Conservation (phyloP, 148 eudicot species). For the Rhododendron molle region DNA sequence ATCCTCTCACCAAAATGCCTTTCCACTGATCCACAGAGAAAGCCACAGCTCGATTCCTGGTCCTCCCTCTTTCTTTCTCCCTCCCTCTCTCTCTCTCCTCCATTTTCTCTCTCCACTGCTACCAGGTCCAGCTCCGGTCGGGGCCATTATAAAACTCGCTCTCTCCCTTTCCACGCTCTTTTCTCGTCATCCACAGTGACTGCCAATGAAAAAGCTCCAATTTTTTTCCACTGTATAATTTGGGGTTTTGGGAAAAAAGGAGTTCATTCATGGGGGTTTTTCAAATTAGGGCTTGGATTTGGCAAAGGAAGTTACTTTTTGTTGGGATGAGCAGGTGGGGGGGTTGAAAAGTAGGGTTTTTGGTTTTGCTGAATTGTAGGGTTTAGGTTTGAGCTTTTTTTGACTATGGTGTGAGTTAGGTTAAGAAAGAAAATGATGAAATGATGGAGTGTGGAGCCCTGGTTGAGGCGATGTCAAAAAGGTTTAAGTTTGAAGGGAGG, state of each 20-base stretch:
- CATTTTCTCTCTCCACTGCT: constrained; percentile 29
- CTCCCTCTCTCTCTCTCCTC: background rate
- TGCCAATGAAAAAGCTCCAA: constrained; percentile 14
- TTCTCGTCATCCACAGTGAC: constrained; percentile 10
- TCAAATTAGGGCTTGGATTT: constrained; percentile 1
- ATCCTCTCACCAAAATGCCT: constrained; percentile 25
- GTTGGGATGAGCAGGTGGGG: background rate
- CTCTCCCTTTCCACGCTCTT: background rate
- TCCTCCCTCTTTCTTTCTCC: background rate
- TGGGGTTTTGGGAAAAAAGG: background rate
- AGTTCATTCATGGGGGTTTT: constrained; percentile 9
- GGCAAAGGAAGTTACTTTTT: background rate
- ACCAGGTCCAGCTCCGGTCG: constrained; percentile 37
- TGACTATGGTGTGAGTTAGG: background rate
- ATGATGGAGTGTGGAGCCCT: constrained; percentile 13
- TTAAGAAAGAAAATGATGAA: background rate
- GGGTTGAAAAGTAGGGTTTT: background rate
- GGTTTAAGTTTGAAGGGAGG: background rate
- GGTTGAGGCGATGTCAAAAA: constrained; percentile 8
- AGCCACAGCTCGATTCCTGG: background rate
- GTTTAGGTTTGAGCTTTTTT: background rate
- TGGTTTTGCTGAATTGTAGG: background rate
- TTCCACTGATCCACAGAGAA: constrained; percentile 20
- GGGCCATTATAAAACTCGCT: constrained; percentile 19
- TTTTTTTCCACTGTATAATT: background rate